Conservation (phyloP, 139 green algal species). For the Parachlorella kessleri region DNA sequence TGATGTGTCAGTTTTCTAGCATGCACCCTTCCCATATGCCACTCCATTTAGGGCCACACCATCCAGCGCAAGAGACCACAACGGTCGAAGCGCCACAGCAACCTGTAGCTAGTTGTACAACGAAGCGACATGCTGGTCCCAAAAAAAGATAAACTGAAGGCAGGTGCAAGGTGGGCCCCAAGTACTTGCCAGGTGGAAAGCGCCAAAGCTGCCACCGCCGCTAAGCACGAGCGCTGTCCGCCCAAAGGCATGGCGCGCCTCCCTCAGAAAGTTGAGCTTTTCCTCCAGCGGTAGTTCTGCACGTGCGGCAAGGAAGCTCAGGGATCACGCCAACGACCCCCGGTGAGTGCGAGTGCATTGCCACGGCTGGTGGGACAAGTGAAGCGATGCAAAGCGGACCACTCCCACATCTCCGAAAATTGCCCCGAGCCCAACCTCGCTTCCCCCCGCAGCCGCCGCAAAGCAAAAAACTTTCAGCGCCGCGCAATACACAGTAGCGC, state of each 20-base stretch:
- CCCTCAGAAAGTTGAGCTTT: conserved; percentile 88
- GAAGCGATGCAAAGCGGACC: too few relatives aligned
- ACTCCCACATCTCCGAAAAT: too few relatives aligned
- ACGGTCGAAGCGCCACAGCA: background rate
- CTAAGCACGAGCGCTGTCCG: conserved; percentile 93
- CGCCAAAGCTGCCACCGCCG: conserved; percentile 89
- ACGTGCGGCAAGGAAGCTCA: too few relatives aligned
- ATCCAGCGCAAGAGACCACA: background rate
- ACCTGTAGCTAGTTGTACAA: too few relatives aligned
- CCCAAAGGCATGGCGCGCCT: conserved; percentile 93
- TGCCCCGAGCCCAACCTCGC: background rate
- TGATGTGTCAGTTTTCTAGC: background rate
- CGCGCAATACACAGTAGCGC: background rate
- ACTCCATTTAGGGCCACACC: background rate
- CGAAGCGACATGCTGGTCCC: too few relatives aligned
- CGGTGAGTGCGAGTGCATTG: too few relatives aligned
- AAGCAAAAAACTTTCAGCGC: background rate
- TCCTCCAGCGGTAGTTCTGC: conserved; percentile 65
- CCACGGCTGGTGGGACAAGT: too few relatives aligned
- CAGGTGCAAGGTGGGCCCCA: too few relatives aligned
- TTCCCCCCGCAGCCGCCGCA: background rate
- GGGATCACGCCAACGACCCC: too few relatives aligned
- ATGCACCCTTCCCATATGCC: background rate
- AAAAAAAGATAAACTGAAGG: too few relatives aligned
- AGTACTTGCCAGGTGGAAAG: conserved; percentile 88